phyloP scores from a whole-genome alignment of 139 green algal genomes.

The Picochlorum sp. region DNA sequence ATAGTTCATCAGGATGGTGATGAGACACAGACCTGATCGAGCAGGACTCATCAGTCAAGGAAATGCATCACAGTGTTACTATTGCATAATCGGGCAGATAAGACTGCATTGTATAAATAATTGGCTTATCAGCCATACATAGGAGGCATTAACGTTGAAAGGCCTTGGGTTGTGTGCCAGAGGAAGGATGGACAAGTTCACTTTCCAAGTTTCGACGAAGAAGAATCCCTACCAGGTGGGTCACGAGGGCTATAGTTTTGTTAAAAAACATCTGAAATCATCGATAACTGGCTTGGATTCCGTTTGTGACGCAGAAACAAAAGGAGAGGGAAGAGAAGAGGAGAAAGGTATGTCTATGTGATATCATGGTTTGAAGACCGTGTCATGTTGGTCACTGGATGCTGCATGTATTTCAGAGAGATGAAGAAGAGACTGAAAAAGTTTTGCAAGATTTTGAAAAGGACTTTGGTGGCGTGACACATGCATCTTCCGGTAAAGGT shows the following conservation, averaged over 20 bases:
- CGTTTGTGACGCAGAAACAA: conserved; percentile 54
- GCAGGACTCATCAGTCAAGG: no score
- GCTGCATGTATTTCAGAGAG: conserved; percentile 41
- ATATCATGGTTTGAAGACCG: no score
- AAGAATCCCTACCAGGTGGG: conserved; percentile 74
- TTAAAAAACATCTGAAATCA: neutral
- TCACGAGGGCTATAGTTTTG: neutral
- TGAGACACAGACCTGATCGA: no score
- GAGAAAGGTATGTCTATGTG: conserved; percentile 44
- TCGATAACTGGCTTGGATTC: neutral
- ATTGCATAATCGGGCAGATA: no score
- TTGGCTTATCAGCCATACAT: no score
- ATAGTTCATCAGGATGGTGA: no score
- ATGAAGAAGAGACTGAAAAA: conserved; percentile 70
- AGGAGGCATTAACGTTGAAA: neutral
- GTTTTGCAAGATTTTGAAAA: conserved; percentile 91
- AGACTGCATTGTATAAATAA: no score
- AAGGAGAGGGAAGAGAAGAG: conserved; percentile 81
- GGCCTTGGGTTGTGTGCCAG: neutral
- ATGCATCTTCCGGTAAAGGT: no score
- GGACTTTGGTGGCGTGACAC: conserved; percentile 46
- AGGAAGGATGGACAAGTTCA: conserved; percentile 6
- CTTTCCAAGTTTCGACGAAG: conserved; percentile 50
- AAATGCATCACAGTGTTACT: no score
- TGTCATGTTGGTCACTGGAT: neutral